Base-by-base conservation (phyloP, 345 rosid genomes). In the Gossypioides kirkii region DNA sequence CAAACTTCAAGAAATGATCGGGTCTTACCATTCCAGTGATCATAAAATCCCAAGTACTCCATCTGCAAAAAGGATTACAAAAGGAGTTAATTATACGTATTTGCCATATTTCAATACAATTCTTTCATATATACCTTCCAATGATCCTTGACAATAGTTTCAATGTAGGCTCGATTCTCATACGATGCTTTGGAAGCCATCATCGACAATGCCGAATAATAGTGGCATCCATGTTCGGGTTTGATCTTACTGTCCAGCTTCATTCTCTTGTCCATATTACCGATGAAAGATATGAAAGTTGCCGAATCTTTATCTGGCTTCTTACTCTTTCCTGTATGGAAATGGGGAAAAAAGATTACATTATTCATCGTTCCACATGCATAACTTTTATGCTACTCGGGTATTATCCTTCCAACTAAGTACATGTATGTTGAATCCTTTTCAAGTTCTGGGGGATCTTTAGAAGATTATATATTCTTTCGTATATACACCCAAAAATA, bases 181-280 rank as follows among this genome's bases (percentile, higher is more conserved):
- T 91, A 91, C 1, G 91, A 78, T 36, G 84, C 76, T 79, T 91
- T 91, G 11, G 97, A 80, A 64, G 95, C 84, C 97, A 91, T 87
- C 72, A 91, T 71, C 49, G 91, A 81, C 49, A 93, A 81, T 38
- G 85, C 82, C 8, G 90, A 80, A 58, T 74, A 68, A 77, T 91
- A 89, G 53, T 58, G 67, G 53, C 78, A 77, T 69, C 86, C 93
- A 45, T 85, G 45, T 28, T 55, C 85, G 4, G 61, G 85, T 43
- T 61, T 80, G 16, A 85, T 82, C 61, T 73, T 79, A 12, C 58
- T 55, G 73, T 91, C 93, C 72, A 93, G 76, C 69, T 78, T 81
- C 52, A 77, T 69, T 71, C 93, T 80, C 75, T 26, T 71, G 76
- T 93, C 95, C 56, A 81, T 72, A 74, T 86, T 56, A 25, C 95